phyloP scores from a whole-genome alignment of 805 yeast genomes.

The Wickerhamomyces mucosus region DNA sequence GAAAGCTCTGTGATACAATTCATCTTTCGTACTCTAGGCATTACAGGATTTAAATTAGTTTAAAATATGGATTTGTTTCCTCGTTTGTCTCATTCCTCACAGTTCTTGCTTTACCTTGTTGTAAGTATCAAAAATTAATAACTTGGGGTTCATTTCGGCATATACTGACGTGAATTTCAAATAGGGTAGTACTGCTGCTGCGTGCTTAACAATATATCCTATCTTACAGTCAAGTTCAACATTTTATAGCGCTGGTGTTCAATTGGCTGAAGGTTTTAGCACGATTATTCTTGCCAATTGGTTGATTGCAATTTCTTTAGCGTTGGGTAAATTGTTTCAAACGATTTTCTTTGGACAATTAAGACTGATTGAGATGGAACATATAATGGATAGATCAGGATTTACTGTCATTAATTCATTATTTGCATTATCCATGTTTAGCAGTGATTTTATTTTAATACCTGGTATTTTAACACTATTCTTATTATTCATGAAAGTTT shows the following conservation, averaged over 20 bases:
- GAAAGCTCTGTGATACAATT: too few relatives aligned
- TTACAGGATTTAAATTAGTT: not conserved
- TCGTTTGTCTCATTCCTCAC: conserved; percentile 1
- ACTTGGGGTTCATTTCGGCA: not conserved
- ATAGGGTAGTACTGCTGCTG: conserved; percentile 27
- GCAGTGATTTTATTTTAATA: conserved; percentile 37
- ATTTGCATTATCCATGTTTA: conserved; percentile 44
- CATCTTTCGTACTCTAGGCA: too few relatives aligned
- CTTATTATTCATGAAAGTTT: conserved; percentile 48
- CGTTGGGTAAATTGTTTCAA: conserved; percentile 41
- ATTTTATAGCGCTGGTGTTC: conserved; percentile 32
- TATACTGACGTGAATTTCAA: too few relatives aligned
- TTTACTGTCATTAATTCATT: conserved; percentile 55
- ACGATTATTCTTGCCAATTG: conserved; percentile 34
- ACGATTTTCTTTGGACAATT: conserved; percentile 61
- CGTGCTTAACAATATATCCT: conserved; percentile 25
- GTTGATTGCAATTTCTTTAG: conserved; percentile 26
- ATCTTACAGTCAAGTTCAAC: conserved; percentile 37
- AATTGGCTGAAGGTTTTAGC: conserved; percentile 40
- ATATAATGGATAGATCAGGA: conserved; percentile 57
- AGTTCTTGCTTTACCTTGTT: conserved; percentile 3
- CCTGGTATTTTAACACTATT: conserved; percentile 28
- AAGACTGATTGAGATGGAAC: conserved; percentile 68
- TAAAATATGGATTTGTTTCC: not conserved
- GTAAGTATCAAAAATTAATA: conserved; percentile 4